Base-by-base conservation (phyloP, 768 basidiomycete species). In the Pleurotus pulmonarius region DNA sequence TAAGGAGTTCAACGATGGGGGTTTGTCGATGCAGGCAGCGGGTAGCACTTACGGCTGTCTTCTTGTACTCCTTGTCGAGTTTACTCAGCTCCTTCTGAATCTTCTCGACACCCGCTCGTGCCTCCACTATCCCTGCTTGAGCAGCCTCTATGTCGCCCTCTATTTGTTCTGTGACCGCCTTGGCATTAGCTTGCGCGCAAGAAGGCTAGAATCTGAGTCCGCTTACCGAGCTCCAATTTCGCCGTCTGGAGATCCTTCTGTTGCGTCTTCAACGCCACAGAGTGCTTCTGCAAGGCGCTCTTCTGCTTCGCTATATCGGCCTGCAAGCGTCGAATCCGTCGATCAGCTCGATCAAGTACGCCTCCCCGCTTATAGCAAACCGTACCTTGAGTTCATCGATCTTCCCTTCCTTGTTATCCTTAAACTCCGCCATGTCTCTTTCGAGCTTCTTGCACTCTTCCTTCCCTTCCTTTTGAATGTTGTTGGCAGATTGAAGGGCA, bases 381-480 rank as follows among this genome's bases (percentile, higher is more conserved):
- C 75, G 46, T 56, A 90, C 95, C 78, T 95, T 97, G 60, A 98
- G 82, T 67, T 98, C 90, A 15, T 88, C 89, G 55, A 92, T 90
- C 73, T 98, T 98, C 46, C 94, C 93, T 49, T 98, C 97, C 69
- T 97, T 97, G 75, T 99, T 95, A 72, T 95, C 89, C 76, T 97
- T 95, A 78, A 99, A 98, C 75, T 98, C 97, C 55, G 83, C 84
- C 94, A 99, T 98, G 68, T 99, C 97, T 64, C 88, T 88, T 72
- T 98, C 93, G 20, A 98, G 84, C 64, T 88, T 91, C 73, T 86
- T 86, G 68, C 84, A 82, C 58, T 98, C 94, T 0, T 78, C 85
- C 48, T 86, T 75, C 0, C 93, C 92, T 5, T 72, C 78, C 65
- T 82, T 83, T 68, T 96, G 91, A 65, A 92, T 92, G 55, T 86